These are phyloP conservation scores for Capsicum pubescens DNA, from an alignment of 257 asterid species.

Conservation along the genomic window DNA sequence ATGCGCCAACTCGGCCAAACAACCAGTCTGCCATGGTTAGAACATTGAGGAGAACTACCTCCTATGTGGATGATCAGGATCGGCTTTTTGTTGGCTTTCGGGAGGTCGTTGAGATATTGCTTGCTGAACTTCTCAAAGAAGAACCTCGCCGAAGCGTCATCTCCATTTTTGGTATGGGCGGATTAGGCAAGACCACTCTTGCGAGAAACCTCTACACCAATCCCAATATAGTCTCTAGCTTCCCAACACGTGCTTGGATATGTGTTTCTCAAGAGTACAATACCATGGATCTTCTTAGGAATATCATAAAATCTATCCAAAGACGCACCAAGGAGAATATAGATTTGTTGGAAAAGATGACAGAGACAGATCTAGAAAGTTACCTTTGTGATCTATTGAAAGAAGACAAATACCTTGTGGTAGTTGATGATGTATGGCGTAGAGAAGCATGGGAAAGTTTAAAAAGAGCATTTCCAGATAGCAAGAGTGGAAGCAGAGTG, in stretches of 20 bases:
- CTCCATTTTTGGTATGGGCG: slow-evolving; percentile 34
- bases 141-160: slow-evolving; percentile 22
- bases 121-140: slow-evolving; percentile 15
- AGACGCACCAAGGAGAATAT: not conserved
- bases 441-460: slow-evolving; percentile 25
- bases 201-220: slow-evolving; percentile 18
- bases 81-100: slow-evolving; percentile 24
- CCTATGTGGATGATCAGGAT: slow-evolving; percentile 2
- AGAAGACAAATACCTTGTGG: slow-evolving; percentile 15
- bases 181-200: slow-evolving; percentile 26
- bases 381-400: not conserved
- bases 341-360: slow-evolving; percentile 23
- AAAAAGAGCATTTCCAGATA: slow-evolving; percentile 29
- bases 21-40: not conserved
- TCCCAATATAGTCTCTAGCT: not conserved
- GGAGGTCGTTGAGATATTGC: not conserved
- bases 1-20: not conserved
- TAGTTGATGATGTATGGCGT: slow-evolving; percentile 26
- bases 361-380: not conserved
- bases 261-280: slow-evolving; percentile 24
- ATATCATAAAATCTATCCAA: not conserved
- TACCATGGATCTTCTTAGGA: slow-evolving; percentile 18
- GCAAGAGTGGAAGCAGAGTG: slow-evolving; percentile 24
- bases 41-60: slow-evolving; percentile 25
- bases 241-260: slow-evolving; percentile 25